phyloP scores from a whole-genome alignment of 768 basidiomycete species.

The Russula brevipes region DNA sequence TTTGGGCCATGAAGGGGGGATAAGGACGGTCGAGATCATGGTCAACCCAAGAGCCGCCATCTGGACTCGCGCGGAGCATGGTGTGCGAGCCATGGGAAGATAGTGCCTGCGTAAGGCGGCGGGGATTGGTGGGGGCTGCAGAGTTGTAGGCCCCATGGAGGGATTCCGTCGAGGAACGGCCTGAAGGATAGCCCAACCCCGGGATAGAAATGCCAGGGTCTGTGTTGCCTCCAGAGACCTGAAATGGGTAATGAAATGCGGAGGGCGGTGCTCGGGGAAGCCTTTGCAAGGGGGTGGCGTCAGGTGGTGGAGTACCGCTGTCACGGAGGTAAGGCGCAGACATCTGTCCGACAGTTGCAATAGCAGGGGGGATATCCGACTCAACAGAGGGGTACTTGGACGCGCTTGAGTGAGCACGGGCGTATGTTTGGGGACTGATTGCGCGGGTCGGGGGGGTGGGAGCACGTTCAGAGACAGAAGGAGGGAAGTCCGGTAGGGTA shows the following conservation, averaged over 20 bases:
- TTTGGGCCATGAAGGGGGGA: slow-evolving; percentile 23
- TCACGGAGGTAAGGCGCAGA: slow-evolving; percentile 23
- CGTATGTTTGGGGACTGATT: slow-evolving; percentile 21
- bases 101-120: slow-evolving; percentile 28
- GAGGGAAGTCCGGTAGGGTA: slow-evolving; percentile 2
- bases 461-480: slow-evolving; percentile 33
- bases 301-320: slow-evolving; percentile 21
- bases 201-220: slow-evolving; percentile 49
- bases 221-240: slow-evolving; percentile 60
- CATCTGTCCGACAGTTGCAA: not conserved
- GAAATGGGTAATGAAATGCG: slow-evolving; percentile 46
- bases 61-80: slow-evolving; percentile 29
- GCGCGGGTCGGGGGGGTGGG: slow-evolving; percentile 25
- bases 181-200: slow-evolving; percentile 29
- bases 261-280: slow-evolving; percentile 37
- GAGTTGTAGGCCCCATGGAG: slow-evolving; percentile 25
- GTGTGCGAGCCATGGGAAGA: slow-evolving; percentile 28
- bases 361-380: slow-evolving; percentile 10
- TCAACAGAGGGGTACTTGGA: slow-evolving; percentile 12
- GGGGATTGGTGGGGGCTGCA: slow-evolving; percentile 4
- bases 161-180: slow-evolving; percentile 42
- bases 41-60: slow-evolving; percentile 14
- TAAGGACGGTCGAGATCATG: slow-evolving; percentile 18
- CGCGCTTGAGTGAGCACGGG: not conserved
- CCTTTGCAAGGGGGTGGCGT: slow-evolving; percentile 10